Base-by-base conservation (phyloP, 2,329 filamentous ascomycete genomes). In the Colletotrichum sidae region DNA sequence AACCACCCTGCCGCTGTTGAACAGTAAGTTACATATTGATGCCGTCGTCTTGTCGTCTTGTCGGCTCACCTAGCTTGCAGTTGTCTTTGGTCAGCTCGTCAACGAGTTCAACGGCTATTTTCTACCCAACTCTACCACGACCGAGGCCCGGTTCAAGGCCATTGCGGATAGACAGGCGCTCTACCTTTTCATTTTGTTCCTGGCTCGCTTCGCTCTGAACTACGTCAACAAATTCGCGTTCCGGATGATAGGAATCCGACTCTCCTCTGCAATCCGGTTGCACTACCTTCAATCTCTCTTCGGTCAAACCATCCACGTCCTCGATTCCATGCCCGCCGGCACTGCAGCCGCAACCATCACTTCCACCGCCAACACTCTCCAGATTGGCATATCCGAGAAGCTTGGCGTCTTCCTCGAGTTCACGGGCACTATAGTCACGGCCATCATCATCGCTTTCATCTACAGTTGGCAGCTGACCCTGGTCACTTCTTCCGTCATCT, bases 101-200 rank as follows among this genome's bases (percentile, higher is more conserved):
- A 80, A 80, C 38, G 74, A 80, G 58, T 88, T 89, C 69, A 84
- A 73, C 38, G 72, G 73, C 17, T 83, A 81, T 70, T 78, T 78
- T 61, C 71, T 76, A 34, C 71, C 70, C 7, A 71, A 71, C 7
- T 74, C 77, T 3, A 78, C 73, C 8, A 67, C 70, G 4, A 73
- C 76, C 5, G 75, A 74, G 51, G 73, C 68, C 3, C 67, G 80
- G 6, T 87, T 88, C 69, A 69, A 75, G 15, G 64, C 69, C 2
- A 70, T 69, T 10, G 70, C 86, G 38, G 81, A 86, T 69, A 76
- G 70, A 52, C 78, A 85, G 64, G 76, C 85, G 75, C 78, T 94
- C 0, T 92, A 89, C 75, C 88, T 93, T 71, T 85, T 93, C 59
- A 87, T 88, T 60, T 80, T 94, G 7, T 94, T 93, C 74, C 76